Conservation (phyloP, 306 rosid genomes). For the Benincasa hispida region DNA sequence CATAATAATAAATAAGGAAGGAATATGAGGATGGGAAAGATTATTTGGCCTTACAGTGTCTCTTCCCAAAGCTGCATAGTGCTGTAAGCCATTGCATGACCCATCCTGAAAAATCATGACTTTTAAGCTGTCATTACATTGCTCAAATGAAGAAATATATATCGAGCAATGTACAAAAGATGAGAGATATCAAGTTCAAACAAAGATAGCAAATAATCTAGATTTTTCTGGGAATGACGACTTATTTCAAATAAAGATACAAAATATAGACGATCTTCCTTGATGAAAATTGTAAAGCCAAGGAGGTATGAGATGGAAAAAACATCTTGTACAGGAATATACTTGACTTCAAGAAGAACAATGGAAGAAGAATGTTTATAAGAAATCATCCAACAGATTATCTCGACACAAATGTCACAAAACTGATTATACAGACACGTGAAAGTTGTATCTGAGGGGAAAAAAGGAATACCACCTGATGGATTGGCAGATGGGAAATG, state of each 20-base stretch:
- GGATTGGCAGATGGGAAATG: conserved; percentile 69
- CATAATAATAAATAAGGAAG: not conserved
- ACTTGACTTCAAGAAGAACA: not conserved
- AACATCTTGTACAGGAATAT: not conserved
- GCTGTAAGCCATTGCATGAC: conserved; percentile 89
- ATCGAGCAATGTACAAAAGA: not conserved
- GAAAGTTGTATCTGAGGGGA: not conserved
- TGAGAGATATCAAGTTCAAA: not conserved
- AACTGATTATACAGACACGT: not conserved
- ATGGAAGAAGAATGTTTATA: not conserved
- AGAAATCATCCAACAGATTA: not conserved
- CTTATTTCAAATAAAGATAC: not conserved
- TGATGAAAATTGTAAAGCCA: not conserved
- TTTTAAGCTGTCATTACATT: conserved; percentile 7
- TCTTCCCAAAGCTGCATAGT: conserved; percentile 87
- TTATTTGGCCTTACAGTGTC: conserved; percentile 40
- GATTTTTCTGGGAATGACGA: not conserved
- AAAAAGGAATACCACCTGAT: conserved; percentile 37
- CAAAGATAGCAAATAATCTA: not conserved
- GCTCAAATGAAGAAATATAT: not conserved
- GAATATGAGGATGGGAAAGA: not conserved
- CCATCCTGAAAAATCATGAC: conserved; percentile 52
- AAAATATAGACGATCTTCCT: not conserved
- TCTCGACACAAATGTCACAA: not conserved
- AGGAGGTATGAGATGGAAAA: not conserved